phyloP scores from a whole-genome alignment of 306 rosid genomes.

The Sindora glabra region DNA sequence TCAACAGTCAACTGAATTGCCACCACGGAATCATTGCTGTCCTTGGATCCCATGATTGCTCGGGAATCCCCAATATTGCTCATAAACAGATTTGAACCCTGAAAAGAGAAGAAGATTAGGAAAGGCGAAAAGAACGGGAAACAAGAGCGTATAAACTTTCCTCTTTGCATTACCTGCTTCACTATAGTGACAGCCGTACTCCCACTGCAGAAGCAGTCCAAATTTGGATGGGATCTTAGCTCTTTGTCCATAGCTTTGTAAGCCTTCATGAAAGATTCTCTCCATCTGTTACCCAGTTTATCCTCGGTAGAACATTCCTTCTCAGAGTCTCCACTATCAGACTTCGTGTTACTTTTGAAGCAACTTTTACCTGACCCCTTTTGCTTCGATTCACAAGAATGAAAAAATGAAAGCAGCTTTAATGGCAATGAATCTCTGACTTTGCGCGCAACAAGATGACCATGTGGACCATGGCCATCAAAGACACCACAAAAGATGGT shows the following conservation, averaged over 20 bases:
- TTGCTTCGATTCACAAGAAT: slow-evolving; percentile 51
- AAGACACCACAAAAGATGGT: slow-evolving; percentile 81
- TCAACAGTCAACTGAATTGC: slow-evolving; percentile 85
- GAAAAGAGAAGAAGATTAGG: too few relatives aligned
- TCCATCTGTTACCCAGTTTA: slow-evolving; percentile 51
- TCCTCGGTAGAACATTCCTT: slow-evolving; percentile 57
- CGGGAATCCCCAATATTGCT: slow-evolving; percentile 89
- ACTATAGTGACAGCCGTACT: slow-evolving; percentile 83
- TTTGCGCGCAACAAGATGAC: slow-evolving; percentile 89
- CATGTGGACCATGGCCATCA: slow-evolving; percentile 95
- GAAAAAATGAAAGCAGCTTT: slow-evolving; percentile 63
- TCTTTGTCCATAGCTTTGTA: slow-evolving; percentile 94
- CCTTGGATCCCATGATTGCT: slow-evolving; percentile 90
- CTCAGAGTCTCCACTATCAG: slow-evolving; percentile 47
- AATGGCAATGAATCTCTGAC: slow-evolving; percentile 79
- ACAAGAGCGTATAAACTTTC: background rate
- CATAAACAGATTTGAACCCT: slow-evolving; percentile 86
- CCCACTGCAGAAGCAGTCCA: slow-evolving; percentile 96
- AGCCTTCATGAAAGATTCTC: slow-evolving; percentile 80
- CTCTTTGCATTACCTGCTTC: slow-evolving; percentile 63
- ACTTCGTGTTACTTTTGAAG: slow-evolving; percentile 40
- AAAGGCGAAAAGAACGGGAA: slow-evolving; percentile 10
- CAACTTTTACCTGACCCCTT: slow-evolving; percentile 42
- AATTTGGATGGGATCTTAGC: slow-evolving; percentile 77
- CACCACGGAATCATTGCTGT: slow-evolving; percentile 45